Base-by-base conservation (phyloP, 176 grass and related monocot genomes). In the Musa acuminata region DNA sequence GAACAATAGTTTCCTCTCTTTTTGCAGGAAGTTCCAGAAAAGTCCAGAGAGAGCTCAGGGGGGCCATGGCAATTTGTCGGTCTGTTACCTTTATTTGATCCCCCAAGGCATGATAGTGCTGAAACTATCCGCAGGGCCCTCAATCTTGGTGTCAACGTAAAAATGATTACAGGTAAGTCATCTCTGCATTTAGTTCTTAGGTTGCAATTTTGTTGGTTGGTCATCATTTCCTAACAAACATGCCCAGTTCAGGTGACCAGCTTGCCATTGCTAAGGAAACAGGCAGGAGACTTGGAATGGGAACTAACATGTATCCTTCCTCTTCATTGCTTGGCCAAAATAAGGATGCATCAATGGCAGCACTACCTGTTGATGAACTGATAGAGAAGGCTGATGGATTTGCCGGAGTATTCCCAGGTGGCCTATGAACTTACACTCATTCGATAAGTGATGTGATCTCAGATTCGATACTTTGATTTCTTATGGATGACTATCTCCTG, bases 221-320 rank as follows among this genome's bases (percentile, higher is more conserved):
- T 3, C 23, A 13, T 23, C 49, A 64, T 12, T 25, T 21, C 11
- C 0, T 76, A 71, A 14, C 35, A 55, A 55, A 51, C 22, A 7
- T 48, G 27, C 64, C 49, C 10, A 24, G 25, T 82, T 72, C 75
- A 96, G 92, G 92, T 68, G 96, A 99, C 21, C 96, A 99, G 79
- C 88, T 99, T 14, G 88, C 91, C 53, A 99, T 99, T 59, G 96
- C 96, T 43, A 99, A 95, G 91, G 96, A 99, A 79, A 99, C 96
- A 0, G 96, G 96, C 1, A 77, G 96, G 64, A 89, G 96, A 80
- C 88, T 99, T 51, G 91, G 91, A 22, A 99, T 99, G 96, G 96
- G 91, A 53, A 91, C 86, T 5, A 99, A 99, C 83, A 99, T 99
- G 96, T 99, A 99, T 76, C 96, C 91, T 20, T 95, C 96, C n/a